Conservation (phyloP, 768 basidiomycete genomes). For the Amanita subjunquillea region DNA sequence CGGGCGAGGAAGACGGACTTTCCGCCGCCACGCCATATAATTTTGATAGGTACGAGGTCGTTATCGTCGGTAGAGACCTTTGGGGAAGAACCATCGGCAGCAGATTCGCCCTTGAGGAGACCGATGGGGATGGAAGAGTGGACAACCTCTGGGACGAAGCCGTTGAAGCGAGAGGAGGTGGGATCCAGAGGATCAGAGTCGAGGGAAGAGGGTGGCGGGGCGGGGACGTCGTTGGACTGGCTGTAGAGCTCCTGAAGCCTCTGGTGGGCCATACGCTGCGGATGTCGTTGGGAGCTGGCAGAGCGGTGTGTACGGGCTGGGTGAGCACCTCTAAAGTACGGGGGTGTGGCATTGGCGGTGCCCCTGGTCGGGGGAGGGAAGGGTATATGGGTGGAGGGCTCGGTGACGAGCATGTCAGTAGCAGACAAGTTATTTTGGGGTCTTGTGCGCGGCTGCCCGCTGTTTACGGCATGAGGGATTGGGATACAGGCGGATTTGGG, state of each 20-base stretch:
- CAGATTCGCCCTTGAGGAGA: slow-evolving; percentile 20
- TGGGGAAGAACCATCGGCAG: slow-evolving; percentile 4
- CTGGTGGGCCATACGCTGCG: slow-evolving; percentile 18
- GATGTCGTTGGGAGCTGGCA: slow-evolving; percentile 24
- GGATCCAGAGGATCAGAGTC: slow-evolving; percentile 11
- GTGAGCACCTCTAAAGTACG: not conserved
- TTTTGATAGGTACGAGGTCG: slow-evolving; percentile 34
- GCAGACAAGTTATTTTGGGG: slow-evolving; percentile 19
- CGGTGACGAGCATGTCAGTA: slow-evolving; percentile 17
- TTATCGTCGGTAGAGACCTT: slow-evolving; percentile 8
- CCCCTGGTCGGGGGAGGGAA: slow-evolving; percentile 6
- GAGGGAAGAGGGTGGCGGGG: slow-evolving; percentile 11
- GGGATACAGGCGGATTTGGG: slow-evolving; percentile 28
- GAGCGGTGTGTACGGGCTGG: not conserved
- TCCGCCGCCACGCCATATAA: slow-evolving; percentile 59
- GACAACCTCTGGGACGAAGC: slow-evolving; percentile 49
- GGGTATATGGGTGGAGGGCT: slow-evolving; percentile 6
- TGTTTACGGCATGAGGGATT: slow-evolving; percentile 18
- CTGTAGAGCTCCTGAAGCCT: slow-evolving; percentile 39
- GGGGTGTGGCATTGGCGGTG: slow-evolving; percentile 20
- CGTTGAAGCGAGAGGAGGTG: slow-evolving; percentile 13
- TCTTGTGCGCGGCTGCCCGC: slow-evolving; percentile 1
- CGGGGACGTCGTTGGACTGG: slow-evolving; percentile 12
- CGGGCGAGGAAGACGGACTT: slow-evolving; percentile 56
- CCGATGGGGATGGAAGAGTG: slow-evolving; percentile 53